Evolutionary conservation across 352 stramenopile species (phyloP).

Genomic region (Thalassiosira exigua): DNA sequence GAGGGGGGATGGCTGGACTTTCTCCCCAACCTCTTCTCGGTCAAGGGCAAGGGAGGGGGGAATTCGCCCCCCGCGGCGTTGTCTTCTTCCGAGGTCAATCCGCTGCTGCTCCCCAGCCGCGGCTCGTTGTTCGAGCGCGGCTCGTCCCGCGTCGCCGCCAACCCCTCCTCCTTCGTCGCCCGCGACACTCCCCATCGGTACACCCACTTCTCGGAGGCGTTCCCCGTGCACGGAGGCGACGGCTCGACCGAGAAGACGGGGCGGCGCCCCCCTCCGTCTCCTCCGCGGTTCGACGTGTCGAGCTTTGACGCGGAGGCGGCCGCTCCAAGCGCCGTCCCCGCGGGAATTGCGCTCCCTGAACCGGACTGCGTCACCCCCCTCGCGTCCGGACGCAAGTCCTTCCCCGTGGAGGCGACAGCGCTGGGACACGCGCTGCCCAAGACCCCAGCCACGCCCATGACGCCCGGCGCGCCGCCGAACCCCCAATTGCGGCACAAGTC

Average conservation of each 20-base stretch:
- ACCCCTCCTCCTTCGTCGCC: background rate
- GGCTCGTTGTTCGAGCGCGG: background rate
- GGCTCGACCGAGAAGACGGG: too few relatives aligned
- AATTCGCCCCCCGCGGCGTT: too few relatives aligned
- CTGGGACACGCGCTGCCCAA: constrained; percentile 9
- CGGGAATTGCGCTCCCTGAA: too few relatives aligned
- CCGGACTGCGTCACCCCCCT: too few relatives aligned
- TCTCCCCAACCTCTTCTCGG: constrained; percentile 35
- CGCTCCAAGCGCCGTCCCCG: too few relatives aligned
- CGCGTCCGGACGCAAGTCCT: too few relatives aligned
- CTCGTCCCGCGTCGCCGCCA: background rate
- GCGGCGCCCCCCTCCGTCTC: too few relatives aligned
- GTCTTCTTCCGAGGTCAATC: background rate
- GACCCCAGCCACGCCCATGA: constrained; percentile 17
- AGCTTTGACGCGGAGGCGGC: too few relatives aligned
- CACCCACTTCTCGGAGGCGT: constrained; percentile 36
- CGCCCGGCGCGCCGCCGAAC: too few relatives aligned
- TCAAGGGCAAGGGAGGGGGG: background rate
- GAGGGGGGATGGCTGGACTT: constrained; percentile 45
- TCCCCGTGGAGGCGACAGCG: constrained; percentile 25
- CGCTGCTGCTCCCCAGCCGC: background rate
- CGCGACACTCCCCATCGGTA: constrained; percentile 30
- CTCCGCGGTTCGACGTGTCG: background rate
- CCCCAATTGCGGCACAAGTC: too few relatives aligned
- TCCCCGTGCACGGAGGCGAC: too few relatives aligned